Evolutionary conservation across 2,329 filamentous ascomycete species (phyloP), one percentile per base, ranked within the genome.

Genomic region (Colletotrichum magnum): DNA sequence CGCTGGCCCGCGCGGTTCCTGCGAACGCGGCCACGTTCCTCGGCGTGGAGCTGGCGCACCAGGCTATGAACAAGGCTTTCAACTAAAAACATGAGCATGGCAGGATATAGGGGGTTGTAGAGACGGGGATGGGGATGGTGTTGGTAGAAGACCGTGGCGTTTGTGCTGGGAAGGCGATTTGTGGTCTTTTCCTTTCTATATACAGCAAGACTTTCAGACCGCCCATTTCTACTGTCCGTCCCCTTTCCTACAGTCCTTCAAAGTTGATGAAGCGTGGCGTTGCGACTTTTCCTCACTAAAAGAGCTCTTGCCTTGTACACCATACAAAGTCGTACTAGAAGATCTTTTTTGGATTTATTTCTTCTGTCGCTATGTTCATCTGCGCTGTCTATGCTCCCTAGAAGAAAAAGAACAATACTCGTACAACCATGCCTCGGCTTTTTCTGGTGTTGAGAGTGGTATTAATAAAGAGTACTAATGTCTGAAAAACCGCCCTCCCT

Each of bases 21-120:
- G 96, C 96, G 10, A 99, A 99, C 79, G 96, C 96, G 2, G 96
- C 96, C 39, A 98, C 96, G 2, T 99, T 99, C 76, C 82, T 95
- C 76, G 93, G 93, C 12, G 93, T 96, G 7, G 93, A 96, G 84
- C 80, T 95, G 79, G 93, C 93, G 51, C 93, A 96, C 77, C 91
- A 93, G 81, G 90, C 90, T 53, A 94, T 96, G 92, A 91, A 89
- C 73, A 94, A 90, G 86, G 82, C 88, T 57, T 94, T 95, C 78
- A 89, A 7, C 24, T 45, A 36, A 10, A 36, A 2, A 10, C 10
- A 2, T 2, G 9, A 4, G 32, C 9, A 12, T 24, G n/a, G 18
- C 15, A 28, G 9, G 18, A 32, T n/a, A 50, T 6, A 18, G 18
- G n/a, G 2, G 28, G n/a, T 5, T 13, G 9, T 24, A 24, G 21